Evolutionary conservation across 495 filamentous ascomycete genomes (phyloP), one percentile per base, ranked within the genome.

Genomic region (Penicillium cosmopolitanum): DNA sequence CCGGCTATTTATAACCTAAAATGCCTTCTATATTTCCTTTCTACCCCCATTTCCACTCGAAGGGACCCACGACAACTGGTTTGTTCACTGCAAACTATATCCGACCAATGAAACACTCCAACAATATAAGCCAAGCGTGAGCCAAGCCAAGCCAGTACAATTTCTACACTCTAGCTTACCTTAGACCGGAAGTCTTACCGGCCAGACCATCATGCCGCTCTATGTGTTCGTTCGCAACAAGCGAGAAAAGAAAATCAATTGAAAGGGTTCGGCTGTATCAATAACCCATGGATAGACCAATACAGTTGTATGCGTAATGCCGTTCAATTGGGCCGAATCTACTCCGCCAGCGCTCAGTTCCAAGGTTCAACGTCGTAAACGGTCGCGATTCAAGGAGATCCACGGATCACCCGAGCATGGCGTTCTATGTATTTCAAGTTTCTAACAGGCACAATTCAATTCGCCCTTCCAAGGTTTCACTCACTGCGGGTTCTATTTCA

Each of bases 321-420:
- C 31, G 31, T 38, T 25, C 58, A 40, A 67, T 65, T 67, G 65
- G 65, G 38, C 28, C 33, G 7, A 38, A 56, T 62, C 47, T 57
- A 60, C 62, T 67, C 61, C 61, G 58, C 58, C 23, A 36, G 10
- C 16, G 18, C 16, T 10, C 15, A 35, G 12, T 44, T 46, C 58
- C 54, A 35, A 47, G 44, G 33, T 28, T 34, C 46, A 23, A 25
- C 21, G 18, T 48, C 46, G 46, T 48, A 9, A 23, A 48, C 19
- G 46, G 19, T 9, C 23, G 10, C 9, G 46, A 48, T 48, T 12
- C 18, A 53, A 48, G 6, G 28, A 42, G 48, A 57, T 47, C 59
- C 54, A 57, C 50, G 59, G 59, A 48, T 48, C 19, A 18, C 46
- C 46, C 46, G 46, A 47, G 7, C n/a, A 25, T 50, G 28, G 47